Percentiles rank a stretch among this genome's conserved stretches.
Conservation (phyloP, 305 asterid species). For the Plantago lanceolata region DNA sequence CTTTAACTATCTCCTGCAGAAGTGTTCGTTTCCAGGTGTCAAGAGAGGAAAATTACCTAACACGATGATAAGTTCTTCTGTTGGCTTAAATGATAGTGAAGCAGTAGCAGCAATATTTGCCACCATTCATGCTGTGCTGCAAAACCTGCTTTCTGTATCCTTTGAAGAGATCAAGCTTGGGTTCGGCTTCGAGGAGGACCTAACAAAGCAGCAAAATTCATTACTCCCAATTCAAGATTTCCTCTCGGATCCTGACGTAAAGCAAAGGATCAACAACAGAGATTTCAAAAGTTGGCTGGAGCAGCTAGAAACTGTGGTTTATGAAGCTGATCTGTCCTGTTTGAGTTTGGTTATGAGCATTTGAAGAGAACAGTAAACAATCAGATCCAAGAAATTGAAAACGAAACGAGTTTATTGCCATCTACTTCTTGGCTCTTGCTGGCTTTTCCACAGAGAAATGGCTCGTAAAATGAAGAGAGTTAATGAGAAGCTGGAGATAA, state of each 20-base stretch:
- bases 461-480: slow-evolving; percentile 23
- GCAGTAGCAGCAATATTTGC: background rate
- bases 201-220: background rate
- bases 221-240: slow-evolving; percentile 18
- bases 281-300: slow-evolving; percentile 23
- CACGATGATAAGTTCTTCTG: slow-evolving; percentile 20
- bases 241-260: slow-evolving; percentile 21
- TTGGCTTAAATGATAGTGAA: background rate
- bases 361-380: background rate
- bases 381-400: background rate
- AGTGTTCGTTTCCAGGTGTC: slow-evolving; percentile 18
- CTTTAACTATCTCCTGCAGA: slow-evolving; percentile 23
- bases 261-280: background rate
- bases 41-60: slow-evolving; percentile 28
- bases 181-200: background rate
- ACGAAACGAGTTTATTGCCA: background rate
- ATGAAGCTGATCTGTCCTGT: slow-evolving; percentile 22
- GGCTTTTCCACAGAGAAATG: slow-evolving; percentile 5
- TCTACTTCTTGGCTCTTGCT: background rate
- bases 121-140: slow-evolving; percentile 1
- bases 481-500: slow-evolving; percentile 15
- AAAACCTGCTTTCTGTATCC: background rate
- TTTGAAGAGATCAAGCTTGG: background rate
- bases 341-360: slow-evolving; percentile 18
- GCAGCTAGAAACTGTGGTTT: slow-evolving; percentile 24